Percentiles rank a stretch among this genome's conserved stretches.
Conservation (phyloP, 1,284 basidiomycete species). For the Heliocybe sulcata region DNA sequence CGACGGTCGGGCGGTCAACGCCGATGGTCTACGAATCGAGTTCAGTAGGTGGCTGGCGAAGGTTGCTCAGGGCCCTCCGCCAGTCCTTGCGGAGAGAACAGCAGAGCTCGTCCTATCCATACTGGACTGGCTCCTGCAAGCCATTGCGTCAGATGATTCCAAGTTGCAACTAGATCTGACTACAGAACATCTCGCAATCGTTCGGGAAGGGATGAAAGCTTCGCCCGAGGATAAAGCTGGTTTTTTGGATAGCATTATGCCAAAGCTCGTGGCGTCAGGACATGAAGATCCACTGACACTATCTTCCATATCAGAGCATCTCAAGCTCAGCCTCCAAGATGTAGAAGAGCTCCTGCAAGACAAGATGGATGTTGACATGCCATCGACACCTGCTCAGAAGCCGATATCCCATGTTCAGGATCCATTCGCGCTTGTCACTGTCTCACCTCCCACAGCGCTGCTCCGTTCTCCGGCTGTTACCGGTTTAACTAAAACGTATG, state of each 20-base stretch:
- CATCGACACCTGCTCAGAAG: slow-evolving; percentile 44
- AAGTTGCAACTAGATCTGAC: not conserved
- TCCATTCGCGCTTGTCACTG: slow-evolving; percentile 37
- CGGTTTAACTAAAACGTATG: slow-evolving; percentile 75
- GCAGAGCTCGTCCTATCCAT: not conserved
- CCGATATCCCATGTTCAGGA: slow-evolving; percentile 40
- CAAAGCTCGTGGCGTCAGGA: not conserved
- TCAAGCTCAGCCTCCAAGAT: slow-evolving; percentile 12
- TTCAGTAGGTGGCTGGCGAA: not conserved
- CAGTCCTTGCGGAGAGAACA: not conserved
- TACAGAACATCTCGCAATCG: not conserved
- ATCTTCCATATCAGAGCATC: not conserved
- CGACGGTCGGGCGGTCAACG: not conserved
- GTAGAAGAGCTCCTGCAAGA: slow-evolving; percentile 26
- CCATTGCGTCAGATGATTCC: not conserved
- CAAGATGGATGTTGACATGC: slow-evolving; percentile 14
- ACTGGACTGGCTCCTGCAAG: not conserved
- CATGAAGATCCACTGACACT: not conserved
- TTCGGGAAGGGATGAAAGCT: not conserved
- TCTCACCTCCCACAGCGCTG: slow-evolving; percentile 64
- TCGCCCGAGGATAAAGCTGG: not conserved
- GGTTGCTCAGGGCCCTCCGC: not conserved
- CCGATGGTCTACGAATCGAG: not conserved
- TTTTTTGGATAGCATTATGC: not conserved
- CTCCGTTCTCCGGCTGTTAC: slow-evolving; percentile 67